These are phyloP conservation scores for Hypomontagnella submonticulosa DNA, from an alignment of 495 filamentous ascomycete species.

Conservation along the genomic window DNA sequence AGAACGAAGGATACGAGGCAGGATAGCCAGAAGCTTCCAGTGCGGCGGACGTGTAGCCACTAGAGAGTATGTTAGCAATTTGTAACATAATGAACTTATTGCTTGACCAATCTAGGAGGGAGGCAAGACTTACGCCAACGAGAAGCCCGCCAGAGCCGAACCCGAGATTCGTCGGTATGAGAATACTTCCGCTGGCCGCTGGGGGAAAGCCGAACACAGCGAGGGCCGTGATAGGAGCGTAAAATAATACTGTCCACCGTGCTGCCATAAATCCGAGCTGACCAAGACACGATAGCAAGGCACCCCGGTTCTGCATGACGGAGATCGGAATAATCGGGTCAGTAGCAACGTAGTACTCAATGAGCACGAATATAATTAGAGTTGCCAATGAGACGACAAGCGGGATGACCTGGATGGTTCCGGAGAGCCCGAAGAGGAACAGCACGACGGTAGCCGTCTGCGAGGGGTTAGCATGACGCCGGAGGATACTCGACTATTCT, in stretches of 20 bases:
- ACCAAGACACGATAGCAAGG: slow-evolving; percentile 73
- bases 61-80: slow-evolving; percentile 16
- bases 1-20: slow-evolving; percentile 64
- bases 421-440: slow-evolving; percentile 73
- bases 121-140: slow-evolving; percentile 59
- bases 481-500: neutral
- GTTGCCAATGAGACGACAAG: slow-evolving; percentile 65
- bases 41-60: slow-evolving; percentile 73
- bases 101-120: neutral
- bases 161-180: slow-evolving; percentile 80
- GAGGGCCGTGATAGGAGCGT: slow-evolving; percentile 77
- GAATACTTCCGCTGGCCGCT: slow-evolving; percentile 72
- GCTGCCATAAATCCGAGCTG: slow-evolving; percentile 79
- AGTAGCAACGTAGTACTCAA: slow-evolving; percentile 65
- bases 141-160: slow-evolving; percentile 77
- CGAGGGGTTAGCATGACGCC: slow-evolving; percentile 15
- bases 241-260: slow-evolving; percentile 82
- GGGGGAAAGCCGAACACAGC: slow-evolving; percentile 73
- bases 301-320: slow-evolving; percentile 70
- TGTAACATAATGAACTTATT: neutral
- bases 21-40: slow-evolving; percentile 72
- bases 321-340: slow-evolving; percentile 78
- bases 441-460: slow-evolving; percentile 66
- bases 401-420: slow-evolving; percentile 65
- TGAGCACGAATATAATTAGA: slow-evolving; percentile 67